Conservation (phyloP, 257 asterid species). For the Rauvolfia tetraphylla region DNA sequence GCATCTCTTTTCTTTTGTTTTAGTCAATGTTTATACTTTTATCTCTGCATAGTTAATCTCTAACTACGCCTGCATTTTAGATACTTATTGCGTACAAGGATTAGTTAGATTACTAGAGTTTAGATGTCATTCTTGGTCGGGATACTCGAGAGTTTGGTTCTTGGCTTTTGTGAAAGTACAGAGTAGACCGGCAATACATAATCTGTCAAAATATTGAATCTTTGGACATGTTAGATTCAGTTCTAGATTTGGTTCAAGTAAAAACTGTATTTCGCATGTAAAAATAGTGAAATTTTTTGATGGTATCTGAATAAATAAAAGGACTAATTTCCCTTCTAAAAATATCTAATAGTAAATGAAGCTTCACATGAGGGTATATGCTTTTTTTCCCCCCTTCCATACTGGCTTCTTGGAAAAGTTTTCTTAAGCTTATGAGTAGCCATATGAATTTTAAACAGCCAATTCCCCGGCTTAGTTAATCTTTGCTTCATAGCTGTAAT, state of each 20-base stretch:
- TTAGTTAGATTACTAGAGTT: not conserved
- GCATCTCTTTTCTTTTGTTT: not conserved
- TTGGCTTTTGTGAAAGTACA: not conserved
- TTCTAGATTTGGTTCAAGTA: not conserved
- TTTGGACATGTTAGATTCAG: not conserved
- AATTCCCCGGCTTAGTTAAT: not conserved
- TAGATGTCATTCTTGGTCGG: not conserved
- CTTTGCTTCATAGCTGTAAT: not conserved
- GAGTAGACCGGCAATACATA: not conserved
- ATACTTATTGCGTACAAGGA: not conserved
- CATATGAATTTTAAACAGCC: not conserved
- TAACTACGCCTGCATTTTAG: not conserved
- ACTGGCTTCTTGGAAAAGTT: not conserved
- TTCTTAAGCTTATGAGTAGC: not conserved
- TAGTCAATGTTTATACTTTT: not conserved
- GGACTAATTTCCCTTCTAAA: not conserved
- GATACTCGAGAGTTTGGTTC: not conserved
- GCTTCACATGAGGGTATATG: not conserved
- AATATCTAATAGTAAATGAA: not conserved
- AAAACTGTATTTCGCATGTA: not conserved
- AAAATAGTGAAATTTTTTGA: not conserved
- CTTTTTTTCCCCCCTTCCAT: not conserved
- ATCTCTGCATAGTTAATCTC: not conserved
- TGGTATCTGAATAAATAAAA: not conserved
- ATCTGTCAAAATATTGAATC: not conserved